Percentiles rank a stretch among this genome's conserved stretches.
These are phyloP conservation scores for Datura wrightii DNA, from an alignment of 257 asterid genomes.

Conservation along the genomic window DNA sequence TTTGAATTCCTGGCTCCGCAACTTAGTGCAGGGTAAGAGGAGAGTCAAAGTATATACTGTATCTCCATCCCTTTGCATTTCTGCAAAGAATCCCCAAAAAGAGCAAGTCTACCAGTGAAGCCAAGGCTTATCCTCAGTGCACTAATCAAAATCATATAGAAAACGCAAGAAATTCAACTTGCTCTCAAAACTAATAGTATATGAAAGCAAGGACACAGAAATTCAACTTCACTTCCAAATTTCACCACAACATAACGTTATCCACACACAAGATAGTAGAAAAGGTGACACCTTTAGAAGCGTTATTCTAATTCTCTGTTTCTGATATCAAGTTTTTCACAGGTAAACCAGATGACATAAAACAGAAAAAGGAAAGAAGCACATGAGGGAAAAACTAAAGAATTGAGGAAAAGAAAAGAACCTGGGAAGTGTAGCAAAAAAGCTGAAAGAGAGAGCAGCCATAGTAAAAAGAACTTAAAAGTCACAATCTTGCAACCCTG, in stretches of 20 bases:
- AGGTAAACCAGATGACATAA: neutral
- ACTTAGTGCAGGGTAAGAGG: no score
- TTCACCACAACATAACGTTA: neutral
- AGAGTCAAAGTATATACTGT: no score
- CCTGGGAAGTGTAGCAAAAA: conserved; percentile 74
- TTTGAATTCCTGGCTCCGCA: no score
- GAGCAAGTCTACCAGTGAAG: neutral
- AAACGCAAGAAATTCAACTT: neutral
- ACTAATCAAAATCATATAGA: neutral
- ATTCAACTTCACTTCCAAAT: conserved; percentile 15
- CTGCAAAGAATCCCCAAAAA: neutral
- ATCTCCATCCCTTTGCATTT: neutral
- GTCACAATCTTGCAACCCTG: conserved; percentile 39
- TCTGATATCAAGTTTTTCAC: neutral
- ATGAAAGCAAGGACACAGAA: neutral
- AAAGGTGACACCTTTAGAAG: conserved; percentile 29
- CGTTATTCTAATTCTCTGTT: neutral
- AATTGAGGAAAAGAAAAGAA: conserved; percentile 47
- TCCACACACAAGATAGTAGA: neutral
- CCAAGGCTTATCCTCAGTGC: neutral
- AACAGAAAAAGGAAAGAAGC: neutral
- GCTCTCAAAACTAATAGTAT: neutral
- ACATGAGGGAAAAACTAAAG: conserved; percentile 16
- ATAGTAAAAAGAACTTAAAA: conserved; percentile 47
- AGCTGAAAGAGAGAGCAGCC: conserved; percentile 72